phyloP scores from a whole-genome alignment of 192 early-diverging fungal genomes.

The Coemansia sp. region DNA sequence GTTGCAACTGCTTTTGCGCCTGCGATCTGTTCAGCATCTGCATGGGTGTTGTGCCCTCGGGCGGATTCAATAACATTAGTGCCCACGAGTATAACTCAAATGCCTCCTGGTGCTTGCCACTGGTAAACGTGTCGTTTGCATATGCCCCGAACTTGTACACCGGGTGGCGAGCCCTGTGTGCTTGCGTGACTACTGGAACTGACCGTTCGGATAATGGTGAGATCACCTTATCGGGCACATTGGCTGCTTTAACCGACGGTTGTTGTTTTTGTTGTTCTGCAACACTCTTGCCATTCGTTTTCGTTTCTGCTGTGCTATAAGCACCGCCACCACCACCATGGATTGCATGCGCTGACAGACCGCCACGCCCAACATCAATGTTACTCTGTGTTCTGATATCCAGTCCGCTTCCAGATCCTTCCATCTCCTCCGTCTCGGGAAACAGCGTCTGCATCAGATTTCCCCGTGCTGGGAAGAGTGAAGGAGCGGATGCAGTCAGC shows the following conservation, averaged over 20 bases:
- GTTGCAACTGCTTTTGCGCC: conserved; percentile 18
- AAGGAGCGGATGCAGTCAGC: conserved; percentile 4
- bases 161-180: conserved; percentile 47
- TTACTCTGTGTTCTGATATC: background rate
- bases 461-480: background rate
- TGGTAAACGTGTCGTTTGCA: conserved; percentile 61
- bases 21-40: conserved; percentile 33
- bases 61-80: conserved; percentile 37
- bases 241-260: background rate
- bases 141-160: conserved; percentile 47
- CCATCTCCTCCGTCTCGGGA: background rate
- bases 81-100: conserved; percentile 56
- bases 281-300: too few relatives aligned
- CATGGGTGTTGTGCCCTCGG: conserved; percentile 18
- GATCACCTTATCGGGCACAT: background rate
- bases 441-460: conserved; percentile 8
- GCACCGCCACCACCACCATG: background rate
- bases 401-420: background rate
- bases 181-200: conserved; percentile 48
- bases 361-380: too few relatives aligned
- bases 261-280: background rate
- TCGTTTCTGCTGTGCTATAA: background rate
- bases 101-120: conserved; percentile 56
- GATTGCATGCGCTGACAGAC: too few relatives aligned
- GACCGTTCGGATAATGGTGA: conserved; percentile 40